phyloP scores from a whole-genome alignment of 345 rosid genomes.

The Passiflora organensis region DNA sequence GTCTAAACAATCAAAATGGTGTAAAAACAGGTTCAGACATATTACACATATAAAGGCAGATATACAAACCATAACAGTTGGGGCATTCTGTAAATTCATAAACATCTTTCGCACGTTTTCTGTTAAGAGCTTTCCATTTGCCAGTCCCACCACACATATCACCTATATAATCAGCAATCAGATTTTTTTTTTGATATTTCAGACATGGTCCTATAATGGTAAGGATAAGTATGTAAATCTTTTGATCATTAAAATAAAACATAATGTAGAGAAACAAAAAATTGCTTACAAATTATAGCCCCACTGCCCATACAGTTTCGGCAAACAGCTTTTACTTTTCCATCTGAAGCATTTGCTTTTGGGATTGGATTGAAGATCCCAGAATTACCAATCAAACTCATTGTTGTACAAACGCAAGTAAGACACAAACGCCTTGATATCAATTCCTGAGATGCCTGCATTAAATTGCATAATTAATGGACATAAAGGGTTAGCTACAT shows the following conservation, averaged over 20 bases:
- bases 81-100: constrained; percentile 96
- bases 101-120: constrained; percentile 94
- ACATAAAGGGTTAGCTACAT: too few species aligned
- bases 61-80: constrained; percentile 71
- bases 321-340: constrained; percentile 61
- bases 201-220: background rate
- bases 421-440: constrained; percentile 67
- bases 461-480: background rate
- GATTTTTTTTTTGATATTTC: background rate
- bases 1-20: background rate
- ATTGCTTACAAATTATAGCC: constrained; percentile 70
- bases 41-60: constrained; percentile 3
- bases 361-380: constrained; percentile 37
- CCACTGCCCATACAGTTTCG: constrained; percentile 83
- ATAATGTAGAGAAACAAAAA: background rate
- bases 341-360: constrained; percentile 43
- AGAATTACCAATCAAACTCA: constrained; percentile 43
- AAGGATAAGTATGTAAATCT: too few species aligned
- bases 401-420: constrained; percentile 58
- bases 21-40: background rate
- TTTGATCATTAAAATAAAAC: too few species aligned
- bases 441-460: constrained; percentile 38
- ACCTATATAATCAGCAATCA: constrained; percentile 40
- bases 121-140: constrained; percentile 95
- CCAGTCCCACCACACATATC: constrained; percentile 99